Base-by-base conservation (phyloP, 169 alveolate species). In the Plasmodium vivax region DNA sequence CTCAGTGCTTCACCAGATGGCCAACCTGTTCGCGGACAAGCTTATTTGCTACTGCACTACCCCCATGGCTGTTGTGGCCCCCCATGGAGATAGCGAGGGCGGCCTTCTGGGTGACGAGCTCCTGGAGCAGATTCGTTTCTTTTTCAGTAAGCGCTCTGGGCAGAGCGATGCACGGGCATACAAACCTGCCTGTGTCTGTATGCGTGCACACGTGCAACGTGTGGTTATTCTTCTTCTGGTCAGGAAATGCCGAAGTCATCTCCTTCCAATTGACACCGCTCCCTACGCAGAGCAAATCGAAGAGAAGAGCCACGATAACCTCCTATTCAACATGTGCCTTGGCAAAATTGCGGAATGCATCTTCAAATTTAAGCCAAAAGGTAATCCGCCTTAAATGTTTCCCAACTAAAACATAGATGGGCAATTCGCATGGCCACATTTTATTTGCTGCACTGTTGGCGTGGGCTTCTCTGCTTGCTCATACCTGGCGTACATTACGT, bases 241-340 rank as follows among this genome's bases (percentile, higher is more conserved):
- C 16, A 23, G 34, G 30, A 68, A 68, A 68, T 19, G 41, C 16
- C 1, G 1, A 30, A 30, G 38, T 30, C 32, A 30, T 10, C 1
- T 10, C 38, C 41, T 27, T n/a, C 8, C 36, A 68, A 5, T 51
- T 51, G 8, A 68, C 38, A 23, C 16, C 77, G 38, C n/a, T 45
- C 19, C 72, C 71, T 87, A 16, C n/a, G 19, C 32, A 87, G 93
- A 87, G 30, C 93, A 87, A 87, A 36, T 87, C 58, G 93, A 87
- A 68, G 72, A 87, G 82, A 54, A 34, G 32, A 79, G 62, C 23
- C 82, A 87, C 45, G 62, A 23, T 9, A 74, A 87, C 32, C 36
- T 75, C 27, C 72, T 87, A 45, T 43, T 87, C 68, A 77, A 87
- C 41, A 87, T 38, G 34, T 87, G 93, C 58, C 47, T 87, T 12